Percentiles rank a stretch among this genome's conserved stretches.
These are phyloP conservation scores for Backusella tarrabulga DNA, from an alignment of 192 early-diverging fungal species.

Conservation along the genomic window DNA sequence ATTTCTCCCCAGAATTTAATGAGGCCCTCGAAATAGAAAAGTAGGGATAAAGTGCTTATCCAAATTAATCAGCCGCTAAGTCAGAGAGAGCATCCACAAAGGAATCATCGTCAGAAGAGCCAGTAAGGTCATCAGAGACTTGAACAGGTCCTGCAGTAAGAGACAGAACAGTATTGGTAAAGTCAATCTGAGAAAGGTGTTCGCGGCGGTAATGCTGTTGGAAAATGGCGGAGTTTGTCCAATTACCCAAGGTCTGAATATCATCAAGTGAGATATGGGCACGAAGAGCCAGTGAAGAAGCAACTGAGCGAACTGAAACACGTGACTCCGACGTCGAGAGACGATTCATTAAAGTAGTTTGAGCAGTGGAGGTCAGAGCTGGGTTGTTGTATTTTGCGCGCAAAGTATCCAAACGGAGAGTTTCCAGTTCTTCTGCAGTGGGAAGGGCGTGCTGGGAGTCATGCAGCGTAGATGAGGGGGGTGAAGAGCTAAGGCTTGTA, in stretches of 20 bases:
- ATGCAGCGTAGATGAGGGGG: too few relatives aligned
- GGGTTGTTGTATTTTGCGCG: too few relatives aligned
- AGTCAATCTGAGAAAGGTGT: background rate
- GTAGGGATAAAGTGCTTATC: background rate
- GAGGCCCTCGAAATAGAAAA: too few relatives aligned
- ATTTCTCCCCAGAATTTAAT: too few relatives aligned
- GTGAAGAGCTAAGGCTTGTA: too few relatives aligned
- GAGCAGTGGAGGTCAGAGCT: too few relatives aligned
- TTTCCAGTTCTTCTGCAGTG: too few relatives aligned
- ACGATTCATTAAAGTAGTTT: too few relatives aligned
- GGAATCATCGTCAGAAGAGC: background rate
- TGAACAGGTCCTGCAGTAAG: background rate
- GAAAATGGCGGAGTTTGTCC: background rate
- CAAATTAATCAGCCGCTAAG: background rate
- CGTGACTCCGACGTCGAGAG: background rate
- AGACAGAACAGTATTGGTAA: background rate
- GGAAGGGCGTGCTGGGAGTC: too few relatives aligned
- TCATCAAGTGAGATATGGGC: background rate
- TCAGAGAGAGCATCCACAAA: background rate
- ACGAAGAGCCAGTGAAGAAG: background rate
- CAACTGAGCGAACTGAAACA: background rate
- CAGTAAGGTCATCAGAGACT: background rate
- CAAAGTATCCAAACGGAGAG: too few relatives aligned
- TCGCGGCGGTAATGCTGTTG: slow-evolving; percentile 8
- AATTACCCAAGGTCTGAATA: slow-evolving; percentile 9